Conservation (phyloP, 176 grass and related monocot genomes). For the Elymus sibiricus region DNA sequence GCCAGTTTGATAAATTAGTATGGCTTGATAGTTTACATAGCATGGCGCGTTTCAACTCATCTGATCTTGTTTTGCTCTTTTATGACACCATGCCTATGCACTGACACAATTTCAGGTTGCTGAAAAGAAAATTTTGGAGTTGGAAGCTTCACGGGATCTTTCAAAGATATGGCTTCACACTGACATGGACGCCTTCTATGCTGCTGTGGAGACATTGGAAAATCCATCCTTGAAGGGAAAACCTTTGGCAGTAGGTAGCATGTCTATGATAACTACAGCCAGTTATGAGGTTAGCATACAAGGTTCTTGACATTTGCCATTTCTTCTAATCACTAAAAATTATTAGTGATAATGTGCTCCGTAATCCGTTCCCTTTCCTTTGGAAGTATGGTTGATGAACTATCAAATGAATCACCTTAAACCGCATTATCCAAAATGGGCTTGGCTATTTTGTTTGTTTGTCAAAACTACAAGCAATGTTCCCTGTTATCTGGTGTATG, state of each 20-base stretch:
- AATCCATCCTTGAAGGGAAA: constrained; percentile 91
- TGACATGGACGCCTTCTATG: constrained; percentile 99
- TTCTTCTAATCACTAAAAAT: background rate
- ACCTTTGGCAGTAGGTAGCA: constrained; percentile 79
- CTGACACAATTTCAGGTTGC: constrained; percentile 48
- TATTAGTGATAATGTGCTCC: background rate
- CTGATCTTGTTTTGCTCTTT: background rate
- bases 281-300: constrained; percentile 76
- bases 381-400: background rate
- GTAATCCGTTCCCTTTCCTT: background rate
- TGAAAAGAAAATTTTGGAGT: constrained; percentile 71
- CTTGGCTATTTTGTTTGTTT: background rate
- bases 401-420: background rate
- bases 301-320: background rate
- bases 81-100: background rate
- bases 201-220: constrained; percentile 82
- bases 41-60: background rate
- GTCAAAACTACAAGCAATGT: background rate
- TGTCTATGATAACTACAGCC: constrained; percentile 99
- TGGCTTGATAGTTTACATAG: background rate
- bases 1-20: background rate
- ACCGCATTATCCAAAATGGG: background rate
- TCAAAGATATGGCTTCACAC: constrained; percentile 91
- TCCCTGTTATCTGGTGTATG: background rate
- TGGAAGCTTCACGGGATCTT: constrained; percentile 88